Base-by-base conservation (phyloP, 1,284 basidiomycete genomes). In the Ustilago cynodontis region DNA sequence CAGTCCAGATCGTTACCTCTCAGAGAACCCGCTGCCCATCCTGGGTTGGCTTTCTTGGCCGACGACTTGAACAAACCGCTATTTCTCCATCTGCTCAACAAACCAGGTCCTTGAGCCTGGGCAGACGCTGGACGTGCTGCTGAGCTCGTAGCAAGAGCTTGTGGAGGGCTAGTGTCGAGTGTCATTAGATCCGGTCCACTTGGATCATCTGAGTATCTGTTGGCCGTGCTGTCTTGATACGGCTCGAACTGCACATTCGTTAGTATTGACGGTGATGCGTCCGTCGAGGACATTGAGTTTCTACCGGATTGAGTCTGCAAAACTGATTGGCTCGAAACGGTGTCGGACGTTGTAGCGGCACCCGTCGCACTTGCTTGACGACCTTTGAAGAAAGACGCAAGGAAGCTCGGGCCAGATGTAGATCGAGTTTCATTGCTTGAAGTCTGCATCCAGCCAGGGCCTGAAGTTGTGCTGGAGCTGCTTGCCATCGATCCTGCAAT, bases 381-480 rank as follows among this genome's bases (percentile, higher is more conserved):
- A n/a, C 49, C 47, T 24, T 65, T 68, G 69, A 77, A 77, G 31
- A 77, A 71, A 4, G 61, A 65, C 4, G 69, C 65, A 11, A 77
- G 56, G 18, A 77, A 69, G 59, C 69, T 64, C 14, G 69, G 55
- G 0, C 60, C 63, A 2, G 67, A 66, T 1, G 63, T 45, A 14
- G 69, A 68, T 20, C 65, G 58, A 13, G 55, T 51, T 16, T 77
- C 74, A 53, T 58, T 70, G 43, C 37, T 65, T 18, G 74, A 66
- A 5, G 74, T 70, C 39, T 72, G 74, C 41, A 49, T 52, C 74
- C 74, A 77, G 8, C 74, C 74, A 7, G 74, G 74, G 10, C 74
- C 74, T 3, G 70, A 76, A 11, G 29, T 54, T 4, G 47, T 59
- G 22, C 18, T 37, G 3, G 63, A 29, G 0, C 57, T 26, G 41